Percentiles rank a stretch among this genome's conserved stretches.
Conservation (phyloP, 2,329 filamentous ascomycete species). For the Ascochyta fabae region DNA sequence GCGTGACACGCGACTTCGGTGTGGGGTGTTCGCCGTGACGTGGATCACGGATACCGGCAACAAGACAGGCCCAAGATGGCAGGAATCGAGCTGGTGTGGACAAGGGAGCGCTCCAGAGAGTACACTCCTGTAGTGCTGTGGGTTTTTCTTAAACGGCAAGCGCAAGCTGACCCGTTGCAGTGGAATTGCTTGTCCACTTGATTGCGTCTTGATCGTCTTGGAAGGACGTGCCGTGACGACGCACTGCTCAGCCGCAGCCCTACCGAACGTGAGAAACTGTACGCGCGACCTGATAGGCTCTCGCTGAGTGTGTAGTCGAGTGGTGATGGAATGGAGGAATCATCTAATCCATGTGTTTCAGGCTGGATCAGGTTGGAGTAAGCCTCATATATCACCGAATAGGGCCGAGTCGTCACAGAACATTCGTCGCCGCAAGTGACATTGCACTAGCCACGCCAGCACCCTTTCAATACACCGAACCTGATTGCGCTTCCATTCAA, state of each 20-base stretch:
- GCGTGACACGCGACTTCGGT: constrained; percentile 21
- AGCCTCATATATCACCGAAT: constrained; percentile 2
- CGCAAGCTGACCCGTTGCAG: constrained; percentile 9
- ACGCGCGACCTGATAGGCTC: background rate
- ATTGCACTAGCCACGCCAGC: background rate
- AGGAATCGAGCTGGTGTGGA: background rate
- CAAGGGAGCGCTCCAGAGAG: background rate
- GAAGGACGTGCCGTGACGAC: constrained; percentile 10
- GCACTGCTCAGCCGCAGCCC: constrained; percentile 17
- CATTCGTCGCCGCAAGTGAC: background rate
- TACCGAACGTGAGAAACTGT: background rate
- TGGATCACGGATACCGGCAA: constrained; percentile 15
- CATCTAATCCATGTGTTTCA: background rate
- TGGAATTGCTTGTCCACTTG: constrained; percentile 13
- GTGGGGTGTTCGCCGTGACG: constrained; percentile 16
- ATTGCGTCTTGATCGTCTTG: constrained; percentile 8
- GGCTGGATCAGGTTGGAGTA: background rate
- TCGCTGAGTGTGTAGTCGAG: background rate
- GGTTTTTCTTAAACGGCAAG: background rate
- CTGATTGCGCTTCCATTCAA: constrained; percentile 1
- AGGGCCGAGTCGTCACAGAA: constrained; percentile 2
- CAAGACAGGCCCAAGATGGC: constrained; percentile 2
- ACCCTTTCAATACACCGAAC: background rate
- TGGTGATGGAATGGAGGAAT: background rate
- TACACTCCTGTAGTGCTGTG: background rate